Evolutionary conservation across 768 basidiomycete species (phyloP).

Genomic region (Galerina sulciceps): DNA sequence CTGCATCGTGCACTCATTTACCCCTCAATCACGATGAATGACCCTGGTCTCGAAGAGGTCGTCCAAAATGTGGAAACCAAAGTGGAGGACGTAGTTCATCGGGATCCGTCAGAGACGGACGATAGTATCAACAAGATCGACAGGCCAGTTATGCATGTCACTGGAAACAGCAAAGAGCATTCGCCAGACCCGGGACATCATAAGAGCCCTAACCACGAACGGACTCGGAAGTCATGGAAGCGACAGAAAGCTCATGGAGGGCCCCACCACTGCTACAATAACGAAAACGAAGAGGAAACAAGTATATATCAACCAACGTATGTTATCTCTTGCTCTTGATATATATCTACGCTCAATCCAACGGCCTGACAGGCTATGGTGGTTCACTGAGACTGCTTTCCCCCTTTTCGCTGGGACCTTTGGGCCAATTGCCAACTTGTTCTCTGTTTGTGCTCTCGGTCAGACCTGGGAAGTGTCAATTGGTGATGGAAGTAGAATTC

Average conservation of each 20-base stretch:
- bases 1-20: not conserved
- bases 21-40: conserved; percentile 13
- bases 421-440: conserved; percentile 42
- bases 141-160: too few species aligned
- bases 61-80: conserved; percentile 9
- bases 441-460: conserved; percentile 40
- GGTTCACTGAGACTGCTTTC: conserved; percentile 44
- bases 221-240: not conserved
- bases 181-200: too few species aligned
- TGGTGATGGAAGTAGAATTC: conserved; percentile 18
- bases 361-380: conserved; percentile 35
- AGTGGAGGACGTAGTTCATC: not conserved
- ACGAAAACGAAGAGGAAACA: conserved; percentile 31
- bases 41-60: conserved; percentile 16
- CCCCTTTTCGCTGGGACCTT: conserved; percentile 46
- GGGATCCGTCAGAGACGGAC: not conserved
- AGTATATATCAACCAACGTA: conserved; percentile 27
- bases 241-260: not conserved
- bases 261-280: conserved; percentile 29
- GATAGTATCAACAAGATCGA: not conserved
- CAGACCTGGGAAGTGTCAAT: conserved; percentile 37
- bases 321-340: not conserved
- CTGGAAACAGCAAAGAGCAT: too few species aligned
- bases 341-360: not conserved
- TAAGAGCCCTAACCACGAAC: too few species aligned